These are phyloP conservation scores for Apiotrichum gracile DNA, from an alignment of 1,284 basidiomycete species.

Conservation along the genomic window DNA sequence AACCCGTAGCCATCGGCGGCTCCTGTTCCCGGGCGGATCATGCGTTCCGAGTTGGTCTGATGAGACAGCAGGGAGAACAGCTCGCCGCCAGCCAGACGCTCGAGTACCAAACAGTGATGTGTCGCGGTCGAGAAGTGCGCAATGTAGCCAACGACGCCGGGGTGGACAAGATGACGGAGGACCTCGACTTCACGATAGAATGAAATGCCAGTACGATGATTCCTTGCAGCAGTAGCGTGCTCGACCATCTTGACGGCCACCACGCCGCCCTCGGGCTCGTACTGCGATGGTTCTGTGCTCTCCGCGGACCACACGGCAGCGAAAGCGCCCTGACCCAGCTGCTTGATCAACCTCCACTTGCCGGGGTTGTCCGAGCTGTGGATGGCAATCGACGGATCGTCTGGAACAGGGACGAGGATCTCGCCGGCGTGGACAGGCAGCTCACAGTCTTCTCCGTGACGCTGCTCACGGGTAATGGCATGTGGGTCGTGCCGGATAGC, in stretches of 20 bases:
- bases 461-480: constrained; percentile 8
- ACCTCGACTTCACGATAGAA: constrained; percentile 85
- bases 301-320: constrained; percentile 71
- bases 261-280: constrained; percentile 10
- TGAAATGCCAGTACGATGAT: constrained; percentile 69
- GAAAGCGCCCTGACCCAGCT: constrained; percentile 68
- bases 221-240: constrained; percentile 53
- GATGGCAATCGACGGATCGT: constrained; percentile 11
- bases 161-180: constrained; percentile 75
- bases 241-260: constrained; percentile 80
- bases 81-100: constrained; percentile 74
- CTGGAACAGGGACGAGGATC: constrained; percentile 16
- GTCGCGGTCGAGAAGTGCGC: constrained; percentile 66
- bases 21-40: constrained; percentile 31
- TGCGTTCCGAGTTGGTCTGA: constrained; percentile 53
- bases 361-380: constrained; percentile 9
- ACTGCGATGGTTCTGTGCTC: constrained; percentile 21
- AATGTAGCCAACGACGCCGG: constrained; percentile 70
- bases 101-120: constrained; percentile 76
- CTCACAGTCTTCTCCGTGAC: constrained; percentile 13
- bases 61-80: constrained; percentile 70
- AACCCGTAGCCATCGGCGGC: constrained; percentile 45
- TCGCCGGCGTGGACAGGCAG: constrained; percentile 22
- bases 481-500: neutral
- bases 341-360: constrained; percentile 51